Base-by-base conservation (phyloP, 1,284 basidiomycete species). In the Schizopora paradoxa region DNA sequence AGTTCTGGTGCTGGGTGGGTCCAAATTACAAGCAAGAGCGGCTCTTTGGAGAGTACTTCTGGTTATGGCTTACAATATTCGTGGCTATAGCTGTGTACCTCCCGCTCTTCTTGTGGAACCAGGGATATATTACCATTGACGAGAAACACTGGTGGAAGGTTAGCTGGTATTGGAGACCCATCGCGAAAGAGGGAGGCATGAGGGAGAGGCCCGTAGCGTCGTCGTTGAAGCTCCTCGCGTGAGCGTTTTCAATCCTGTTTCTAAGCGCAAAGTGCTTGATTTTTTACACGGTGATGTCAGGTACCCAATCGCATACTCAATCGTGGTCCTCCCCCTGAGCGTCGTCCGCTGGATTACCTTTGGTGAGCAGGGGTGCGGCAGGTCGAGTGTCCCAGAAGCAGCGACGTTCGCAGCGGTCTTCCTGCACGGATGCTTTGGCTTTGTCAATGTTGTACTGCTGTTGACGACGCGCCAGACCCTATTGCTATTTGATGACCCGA, bases 1-100 rank as follows among this genome's bases (percentile, higher is more conserved):
- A 66, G 62, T 66, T 64, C 47, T 69, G 70, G 70, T 73, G 71
- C 51, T 73, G 70, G 70, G 67, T 73, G 48, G 61, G 63, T 21
- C 38, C 57, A 13, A 21, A 59, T n/a, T 69, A 62, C 51, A 36
- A 59, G 3, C 47, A 51, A 3, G 61, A 66, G 40, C 59, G 64
- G 2, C 58, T 72, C 22, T 55, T 51, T 22, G 66, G 66, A 4
- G 69, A 71, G 51, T 72, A 72, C 46, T 42, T 70, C 26, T 73
- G 70, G 69, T 58, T 72, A 43, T 72, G 71, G 69, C 47, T 67
- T 25, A 62, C 68, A 1, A 56, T 70, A 4, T 51, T 53, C 16
- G 53, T 64, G 38, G 68, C 68, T 10, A 42, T 65, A 13, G 19
- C 63, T 11, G 51, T 62, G 1, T 72, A 71, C 51, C 55, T 65